Conservation (phyloP, 306 rosid genomes). For the Mimosa bimucronata region DNA sequence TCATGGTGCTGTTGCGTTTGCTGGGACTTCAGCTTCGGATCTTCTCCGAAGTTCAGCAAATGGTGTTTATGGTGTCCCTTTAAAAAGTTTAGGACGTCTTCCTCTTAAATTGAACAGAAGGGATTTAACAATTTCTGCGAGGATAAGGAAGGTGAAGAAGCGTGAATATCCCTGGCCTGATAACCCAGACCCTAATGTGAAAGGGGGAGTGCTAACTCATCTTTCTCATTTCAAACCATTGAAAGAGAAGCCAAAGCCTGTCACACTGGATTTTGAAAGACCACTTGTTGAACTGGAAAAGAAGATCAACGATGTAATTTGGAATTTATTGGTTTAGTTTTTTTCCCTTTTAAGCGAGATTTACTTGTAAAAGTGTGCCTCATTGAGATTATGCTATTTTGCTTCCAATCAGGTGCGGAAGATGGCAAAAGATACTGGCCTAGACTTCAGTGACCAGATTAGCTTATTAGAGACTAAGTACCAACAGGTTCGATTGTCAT, state of each 20-base stretch:
- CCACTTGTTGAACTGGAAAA: slow-evolving; percentile 79
- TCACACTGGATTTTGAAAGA: slow-evolving; percentile 80
- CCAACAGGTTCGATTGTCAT: slow-evolving; percentile 64
- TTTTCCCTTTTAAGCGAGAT: slow-evolving; percentile 14
- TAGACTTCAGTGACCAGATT: slow-evolving; percentile 95
- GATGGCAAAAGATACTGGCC: slow-evolving; percentile 89
- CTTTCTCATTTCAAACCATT: slow-evolving; percentile 85
- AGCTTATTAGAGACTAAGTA: slow-evolving; percentile 70
- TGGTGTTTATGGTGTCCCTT: slow-evolving; percentile 68
- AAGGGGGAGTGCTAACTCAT: slow-evolving; percentile 74
- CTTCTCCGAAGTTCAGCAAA: slow-evolving; percentile 77
- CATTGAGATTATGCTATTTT: slow-evolving; percentile 29
- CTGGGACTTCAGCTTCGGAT: slow-evolving; percentile 78
- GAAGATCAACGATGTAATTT: slow-evolving; percentile 83
- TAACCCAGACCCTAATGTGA: slow-evolving; percentile 84
- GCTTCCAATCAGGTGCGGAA: slow-evolving; percentile 68
- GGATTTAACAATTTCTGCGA: slow-evolving; percentile 62
- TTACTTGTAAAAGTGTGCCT: slow-evolving; percentile 21
- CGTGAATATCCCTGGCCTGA: slow-evolving; percentile 85
- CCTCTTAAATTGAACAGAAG: slow-evolving; percentile 56
- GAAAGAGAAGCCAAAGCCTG: slow-evolving; percentile 73
- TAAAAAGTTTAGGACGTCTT: slow-evolving; percentile 67
- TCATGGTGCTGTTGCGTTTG: slow-evolving; percentile 50
- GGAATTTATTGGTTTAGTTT: slow-evolving; percentile 20
- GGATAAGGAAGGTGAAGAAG: slow-evolving; percentile 75